Evolutionary conservation across 768 basidiomycete genomes (phyloP).

Genomic region (Tricholoma flavovirens): DNA sequence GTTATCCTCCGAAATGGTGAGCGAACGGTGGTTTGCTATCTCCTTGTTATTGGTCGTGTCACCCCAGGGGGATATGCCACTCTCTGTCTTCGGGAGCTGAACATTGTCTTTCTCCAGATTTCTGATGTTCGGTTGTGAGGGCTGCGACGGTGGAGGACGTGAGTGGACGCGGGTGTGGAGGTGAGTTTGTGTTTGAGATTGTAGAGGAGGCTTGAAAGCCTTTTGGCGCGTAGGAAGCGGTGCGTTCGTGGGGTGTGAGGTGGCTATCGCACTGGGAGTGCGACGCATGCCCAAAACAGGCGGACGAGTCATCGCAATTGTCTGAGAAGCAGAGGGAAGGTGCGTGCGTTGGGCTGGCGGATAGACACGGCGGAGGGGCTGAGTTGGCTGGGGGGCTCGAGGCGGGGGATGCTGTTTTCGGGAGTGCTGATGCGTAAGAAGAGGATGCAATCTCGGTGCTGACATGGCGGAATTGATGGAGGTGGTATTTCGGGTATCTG

Average conservation of each 20-base stretch:
- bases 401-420: slow-evolving; percentile 6
- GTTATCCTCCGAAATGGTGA: background rate
- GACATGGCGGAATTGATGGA: background rate
- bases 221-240: slow-evolving; percentile 27
- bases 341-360: slow-evolving; percentile 2
- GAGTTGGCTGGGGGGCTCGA: slow-evolving; percentile 1
- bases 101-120: background rate
- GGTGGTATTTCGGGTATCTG: background rate
- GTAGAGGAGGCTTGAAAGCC: slow-evolving; percentile 33
- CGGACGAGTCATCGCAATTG: slow-evolving; percentile 17
- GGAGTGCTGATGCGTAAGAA: slow-evolving; percentile 10
- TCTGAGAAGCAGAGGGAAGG: slow-evolving; percentile 13
- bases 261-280: slow-evolving; percentile 18
- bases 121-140: background rate
- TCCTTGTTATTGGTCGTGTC: background rate
- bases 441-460: slow-evolving; percentile 12
- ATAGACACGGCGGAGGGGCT: slow-evolving; percentile 3
- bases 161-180: background rate
- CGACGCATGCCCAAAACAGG: slow-evolving; percentile 37
- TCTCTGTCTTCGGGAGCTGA: background rate
- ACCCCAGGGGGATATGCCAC: background rate
- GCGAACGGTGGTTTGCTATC: background rate
- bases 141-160: background rate
- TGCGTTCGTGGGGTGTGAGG: background rate
- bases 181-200: slow-evolving; percentile 17